These are phyloP conservation scores for Xerocomus subilludens DNA, from an alignment of 1,284 basidiomycete genomes.

Conservation along the genomic window DNA sequence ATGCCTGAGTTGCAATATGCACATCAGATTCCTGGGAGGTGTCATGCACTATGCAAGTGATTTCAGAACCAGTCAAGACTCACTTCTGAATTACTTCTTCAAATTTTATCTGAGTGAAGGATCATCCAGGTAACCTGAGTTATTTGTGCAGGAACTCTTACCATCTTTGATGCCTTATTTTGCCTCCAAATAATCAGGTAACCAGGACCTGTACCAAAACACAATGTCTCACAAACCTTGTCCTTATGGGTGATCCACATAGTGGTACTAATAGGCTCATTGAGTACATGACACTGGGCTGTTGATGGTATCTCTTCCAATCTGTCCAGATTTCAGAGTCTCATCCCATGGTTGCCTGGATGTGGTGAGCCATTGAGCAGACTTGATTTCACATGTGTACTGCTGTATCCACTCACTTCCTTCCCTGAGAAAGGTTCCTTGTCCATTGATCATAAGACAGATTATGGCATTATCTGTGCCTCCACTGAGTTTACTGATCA, in stretches of 20 bases:
- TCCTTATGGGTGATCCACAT: conserved; percentile 6
- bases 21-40: not conserved
- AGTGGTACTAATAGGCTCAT: not conserved
- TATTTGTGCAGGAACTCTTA: not conserved
- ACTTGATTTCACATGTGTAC: not conserved
- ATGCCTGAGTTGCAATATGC: not conserved
- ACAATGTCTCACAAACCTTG: not conserved
- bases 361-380: not conserved
- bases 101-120: not conserved
- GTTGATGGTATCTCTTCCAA: conserved; percentile 4
- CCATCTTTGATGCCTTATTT: not conserved
- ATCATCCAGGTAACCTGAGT: not conserved
- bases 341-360: conserved; percentile 5
- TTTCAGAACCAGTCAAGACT: not conserved
- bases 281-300: not conserved
- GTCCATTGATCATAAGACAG: not conserved
- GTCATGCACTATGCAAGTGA: not conserved
- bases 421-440: not conserved
- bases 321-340: not conserved
- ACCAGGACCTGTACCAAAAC: conserved; percentile 5
- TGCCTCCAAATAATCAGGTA: conserved; percentile 9
- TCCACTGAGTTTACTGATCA: not conserved
- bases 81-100: not conserved
- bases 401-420: not conserved
- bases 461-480: not conserved